These are phyloP conservation scores for Syncephalastrum racemosum DNA, from an alignment of 371 early-diverging fungal species.

Conservation along the genomic window DNA sequence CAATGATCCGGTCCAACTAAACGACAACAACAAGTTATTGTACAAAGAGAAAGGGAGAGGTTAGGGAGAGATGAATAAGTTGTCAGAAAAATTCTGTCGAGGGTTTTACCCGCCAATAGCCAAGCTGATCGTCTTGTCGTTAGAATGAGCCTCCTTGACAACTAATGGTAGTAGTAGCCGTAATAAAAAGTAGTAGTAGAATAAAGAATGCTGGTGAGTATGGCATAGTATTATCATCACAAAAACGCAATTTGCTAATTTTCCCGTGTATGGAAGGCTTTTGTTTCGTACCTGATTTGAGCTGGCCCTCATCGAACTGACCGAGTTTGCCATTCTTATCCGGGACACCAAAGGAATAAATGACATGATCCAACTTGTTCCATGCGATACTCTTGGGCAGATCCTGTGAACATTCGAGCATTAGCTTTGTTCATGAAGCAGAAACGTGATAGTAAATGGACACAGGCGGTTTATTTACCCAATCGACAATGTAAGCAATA, in stretches of 20 bases:
- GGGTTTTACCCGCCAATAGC: constrained; percentile 43
- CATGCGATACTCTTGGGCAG: constrained; percentile 33
- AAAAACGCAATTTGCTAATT: no score
- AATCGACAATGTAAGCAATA: constrained; percentile 39
- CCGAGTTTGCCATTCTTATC: constrained; percentile 26
- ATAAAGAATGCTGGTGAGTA: background rate
- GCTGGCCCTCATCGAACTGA: constrained; percentile 19
- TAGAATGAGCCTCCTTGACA: constrained; percentile 35
- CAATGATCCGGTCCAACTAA: constrained; percentile 44
- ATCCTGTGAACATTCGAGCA: constrained; percentile 10
- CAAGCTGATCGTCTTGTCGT: constrained; percentile 35
- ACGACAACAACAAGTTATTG: no score
- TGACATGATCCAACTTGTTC: constrained; percentile 39
- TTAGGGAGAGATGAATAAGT: background rate
- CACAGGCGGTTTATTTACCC: constrained; percentile 21
- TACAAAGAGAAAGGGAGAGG: background rate
- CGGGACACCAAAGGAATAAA: constrained; percentile 43
- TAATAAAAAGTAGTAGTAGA: background rate
- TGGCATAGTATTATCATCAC: background rate
- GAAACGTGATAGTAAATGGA: no score
- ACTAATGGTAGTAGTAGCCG: constrained; percentile 16
- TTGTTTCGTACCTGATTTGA: constrained; percentile 21
- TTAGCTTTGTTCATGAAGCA: background rate
- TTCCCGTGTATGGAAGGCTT: no score
- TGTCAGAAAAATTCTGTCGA: background rate